These are phyloP conservation scores for Pogostemon cablin DNA, from an alignment of 257 asterid genomes.

Conservation along the genomic window DNA sequence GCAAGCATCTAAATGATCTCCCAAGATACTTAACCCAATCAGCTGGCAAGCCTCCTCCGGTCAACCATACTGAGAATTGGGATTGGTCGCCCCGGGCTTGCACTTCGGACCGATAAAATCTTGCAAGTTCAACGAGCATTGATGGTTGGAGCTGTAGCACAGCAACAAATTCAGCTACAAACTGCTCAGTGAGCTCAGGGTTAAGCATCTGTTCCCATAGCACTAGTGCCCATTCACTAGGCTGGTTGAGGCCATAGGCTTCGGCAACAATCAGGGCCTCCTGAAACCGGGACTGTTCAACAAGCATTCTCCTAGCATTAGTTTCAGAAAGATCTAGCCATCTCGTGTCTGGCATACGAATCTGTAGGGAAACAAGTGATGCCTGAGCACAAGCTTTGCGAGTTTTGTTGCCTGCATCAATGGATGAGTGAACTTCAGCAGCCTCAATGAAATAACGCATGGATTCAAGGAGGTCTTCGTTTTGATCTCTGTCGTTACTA, in stretches of 20 bases:
- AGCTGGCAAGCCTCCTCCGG: slow-evolving; percentile 90
- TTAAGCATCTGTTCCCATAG: slow-evolving; percentile 98
- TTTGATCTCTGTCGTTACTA: slow-evolving; percentile 78
- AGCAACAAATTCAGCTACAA: slow-evolving; percentile 90
- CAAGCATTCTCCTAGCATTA: slow-evolving; percentile 82
- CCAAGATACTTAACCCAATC: slow-evolving; percentile 91
- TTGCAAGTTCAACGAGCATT: slow-evolving; percentile 91
- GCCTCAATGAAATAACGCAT: slow-evolving; percentile 90
- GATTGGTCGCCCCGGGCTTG: slow-evolving; percentile 96
- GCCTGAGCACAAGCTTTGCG: slow-evolving; percentile 92
- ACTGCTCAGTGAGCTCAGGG: slow-evolving; percentile 88
- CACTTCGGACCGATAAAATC: slow-evolving; percentile 86
- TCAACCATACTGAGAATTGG: slow-evolving; percentile 91
- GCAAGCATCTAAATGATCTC: slow-evolving; percentile 87
- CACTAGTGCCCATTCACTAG: slow-evolving; percentile 97
- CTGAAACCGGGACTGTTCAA: slow-evolving; percentile 87
- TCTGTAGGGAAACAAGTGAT: slow-evolving; percentile 90
- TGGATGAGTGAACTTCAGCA: slow-evolving; percentile 91
- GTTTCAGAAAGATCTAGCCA: slow-evolving; percentile 91
- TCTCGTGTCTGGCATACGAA: slow-evolving; percentile 91
- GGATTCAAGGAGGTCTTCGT: slow-evolving; percentile 84
- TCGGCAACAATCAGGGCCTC: slow-evolving; percentile 97
- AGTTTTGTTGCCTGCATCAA: slow-evolving; percentile 93
- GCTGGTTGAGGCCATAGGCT: slow-evolving; percentile 93
- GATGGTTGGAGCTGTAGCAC: slow-evolving; percentile 93